Evolutionary conservation across 257 asterid genomes (phyloP).

Genomic region (Anisodus acutangulus): DNA sequence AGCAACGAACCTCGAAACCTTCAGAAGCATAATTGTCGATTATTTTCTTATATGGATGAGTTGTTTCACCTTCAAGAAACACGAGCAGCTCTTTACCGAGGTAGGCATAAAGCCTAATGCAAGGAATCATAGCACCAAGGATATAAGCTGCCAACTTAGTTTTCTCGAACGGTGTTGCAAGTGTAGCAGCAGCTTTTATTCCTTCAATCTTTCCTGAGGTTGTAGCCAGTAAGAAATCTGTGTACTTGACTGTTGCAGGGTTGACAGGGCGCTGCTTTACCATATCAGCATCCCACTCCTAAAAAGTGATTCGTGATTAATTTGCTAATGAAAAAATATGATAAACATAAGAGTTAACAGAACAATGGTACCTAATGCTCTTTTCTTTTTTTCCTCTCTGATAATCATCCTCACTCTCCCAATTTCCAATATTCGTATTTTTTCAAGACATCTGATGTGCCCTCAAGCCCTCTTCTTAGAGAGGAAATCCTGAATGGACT

Average conservation of each 20-base stretch:
- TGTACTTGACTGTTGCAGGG: constrained; percentile 72
- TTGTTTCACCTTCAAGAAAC: constrained; percentile 43
- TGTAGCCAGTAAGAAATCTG: constrained; percentile 84
- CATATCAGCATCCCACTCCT: constrained; percentile 77
- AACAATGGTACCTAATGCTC: no score
- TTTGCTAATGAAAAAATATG: not conserved
- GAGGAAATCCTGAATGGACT: no score
- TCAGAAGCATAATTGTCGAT: constrained; percentile 72
- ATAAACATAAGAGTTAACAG: no score
- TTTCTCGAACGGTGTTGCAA: constrained; percentile 91
- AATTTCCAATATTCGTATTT: no score
- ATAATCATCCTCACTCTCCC: no score
- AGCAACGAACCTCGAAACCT: constrained; percentile 66
- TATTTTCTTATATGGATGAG: constrained; percentile 82
- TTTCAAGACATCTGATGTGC: no score
- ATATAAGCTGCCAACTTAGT: constrained; percentile 93
- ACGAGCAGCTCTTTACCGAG: constrained; percentile 74
- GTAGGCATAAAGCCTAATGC: constrained; percentile 88
- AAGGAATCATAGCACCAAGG: constrained; percentile 94
- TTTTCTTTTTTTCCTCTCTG: no score
- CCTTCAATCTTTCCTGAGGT: constrained; percentile 87
- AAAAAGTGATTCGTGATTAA: constrained; percentile 32
- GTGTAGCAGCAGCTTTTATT: constrained; percentile 62
- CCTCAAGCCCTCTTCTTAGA: no score
- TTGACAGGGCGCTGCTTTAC: constrained; percentile 54